Evolutionary conservation across 1,284 basidiomycete genomes (phyloP), one percentile per base, ranked within the genome.

Genomic region (Malassezia dermatis): DNA sequence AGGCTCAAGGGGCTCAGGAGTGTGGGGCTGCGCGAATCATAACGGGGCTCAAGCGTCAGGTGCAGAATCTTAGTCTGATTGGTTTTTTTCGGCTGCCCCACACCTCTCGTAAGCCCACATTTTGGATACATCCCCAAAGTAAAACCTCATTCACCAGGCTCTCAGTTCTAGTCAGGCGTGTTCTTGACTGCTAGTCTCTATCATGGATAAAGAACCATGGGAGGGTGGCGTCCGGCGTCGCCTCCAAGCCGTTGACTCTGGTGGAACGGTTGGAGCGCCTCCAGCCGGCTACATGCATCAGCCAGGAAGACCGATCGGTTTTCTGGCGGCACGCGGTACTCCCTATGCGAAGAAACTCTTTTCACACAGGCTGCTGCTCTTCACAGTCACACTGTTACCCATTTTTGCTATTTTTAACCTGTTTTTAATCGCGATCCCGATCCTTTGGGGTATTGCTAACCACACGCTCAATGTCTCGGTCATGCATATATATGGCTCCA

Each of bases 401-500:
- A 53, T 58, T 28, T 49, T 67, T 35, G 41, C 65, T 24, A 57
- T 75, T 35, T 53, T 71, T 37, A 56, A 62, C 19, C 42, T 71
- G 31, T 59, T 67, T 43, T 65, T 76, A 52, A 63, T 69, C 31
- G 50, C 73, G 11, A 60, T 74, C 19, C 75, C 75, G 12, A 66
- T 76, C 17, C 58, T 76, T 26, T 69, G 63, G 50, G 75, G 70
- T 27, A 59, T 76, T 11, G 75, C 71, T 8, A 56, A 66, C 42
- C 75, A 76, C 54, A 67, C 75, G 8, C 65, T 76, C n/a, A 61
- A 65, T 53, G 69, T 68, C 5, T 56, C 67, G 5, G 65, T 68
- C 10, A 62, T 76, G 19, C 66, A 70, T 53, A 64, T 76, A 45
- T 54, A 68, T 41, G 44, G 60, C 23, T 69, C 73, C 56, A 76